Evolutionary conservation across 345 rosid genomes (phyloP).

Genomic region (Leavenworthia alabamica): DNA sequence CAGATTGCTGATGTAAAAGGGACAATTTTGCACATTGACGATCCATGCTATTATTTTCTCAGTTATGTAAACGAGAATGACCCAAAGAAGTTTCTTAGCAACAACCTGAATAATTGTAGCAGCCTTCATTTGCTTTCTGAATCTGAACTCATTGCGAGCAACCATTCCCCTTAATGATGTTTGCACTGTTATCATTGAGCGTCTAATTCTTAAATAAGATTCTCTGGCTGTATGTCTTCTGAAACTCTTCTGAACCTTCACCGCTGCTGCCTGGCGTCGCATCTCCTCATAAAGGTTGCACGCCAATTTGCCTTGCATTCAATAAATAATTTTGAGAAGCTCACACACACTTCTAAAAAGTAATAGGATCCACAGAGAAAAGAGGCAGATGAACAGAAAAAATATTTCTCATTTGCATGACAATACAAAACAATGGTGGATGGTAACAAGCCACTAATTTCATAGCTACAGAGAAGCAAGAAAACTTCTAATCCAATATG

Average conservation of each 20-base stretch:
- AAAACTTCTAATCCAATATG: neutral
- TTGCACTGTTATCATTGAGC: slow-evolving; percentile 66
- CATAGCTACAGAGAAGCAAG: neutral
- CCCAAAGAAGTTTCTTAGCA: slow-evolving; percentile 9
- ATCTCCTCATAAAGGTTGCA: slow-evolving; percentile 76
- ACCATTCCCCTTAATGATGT: slow-evolving; percentile 88
- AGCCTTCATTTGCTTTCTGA: slow-evolving; percentile 87
- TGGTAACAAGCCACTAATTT: slow-evolving; percentile 1
- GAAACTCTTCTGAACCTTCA: slow-evolving; percentile 87
- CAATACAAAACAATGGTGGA: neutral
- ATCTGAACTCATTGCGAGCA: slow-evolving; percentile 91
- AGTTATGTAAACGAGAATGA: slow-evolving; percentile 13
- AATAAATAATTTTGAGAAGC: slow-evolving; percentile 13
- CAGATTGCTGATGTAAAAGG: slow-evolving; percentile 7
- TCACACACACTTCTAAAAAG: slow-evolving; percentile 13
- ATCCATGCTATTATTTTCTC: slow-evolving; percentile 1
- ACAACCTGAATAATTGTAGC: slow-evolving; percentile 77
- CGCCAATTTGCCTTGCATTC: slow-evolving; percentile 63
- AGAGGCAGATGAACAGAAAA: neutral
- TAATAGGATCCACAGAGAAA: neutral
- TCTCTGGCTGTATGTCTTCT: slow-evolving; percentile 55
- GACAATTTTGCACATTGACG: neutral
- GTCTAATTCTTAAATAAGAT: slow-evolving; percentile 46
- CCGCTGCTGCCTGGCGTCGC: slow-evolving; percentile 80
- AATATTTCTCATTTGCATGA: neutral